These are phyloP conservation scores for Geotrichum candidum DNA, from an alignment of 1,139 yeast genomes.

Conservation along the genomic window DNA sequence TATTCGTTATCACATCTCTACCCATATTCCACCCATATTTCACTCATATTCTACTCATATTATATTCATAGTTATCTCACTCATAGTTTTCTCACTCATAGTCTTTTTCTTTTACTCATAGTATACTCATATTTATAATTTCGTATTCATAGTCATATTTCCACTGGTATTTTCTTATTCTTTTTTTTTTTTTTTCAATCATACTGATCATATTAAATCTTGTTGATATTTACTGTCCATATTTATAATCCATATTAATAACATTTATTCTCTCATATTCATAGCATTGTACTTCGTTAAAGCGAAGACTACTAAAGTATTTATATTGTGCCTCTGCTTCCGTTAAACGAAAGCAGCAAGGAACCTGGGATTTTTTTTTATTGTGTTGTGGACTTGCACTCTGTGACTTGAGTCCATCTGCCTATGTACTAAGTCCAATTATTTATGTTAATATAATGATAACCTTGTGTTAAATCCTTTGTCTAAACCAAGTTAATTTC, in stretches of 20 bases:
- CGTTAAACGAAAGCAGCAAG: no score
- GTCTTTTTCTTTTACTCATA: not conserved
- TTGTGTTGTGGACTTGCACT: not conserved
- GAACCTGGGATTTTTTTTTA: no score
- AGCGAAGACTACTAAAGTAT: not conserved
- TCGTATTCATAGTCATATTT: not conserved
- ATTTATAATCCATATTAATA: no score
- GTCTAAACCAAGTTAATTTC: no score
- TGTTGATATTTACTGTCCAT: not conserved
- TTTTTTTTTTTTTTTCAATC: not conserved
- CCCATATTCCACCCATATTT: not conserved
- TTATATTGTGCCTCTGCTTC: not conserved
- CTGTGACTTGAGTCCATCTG: not conserved
- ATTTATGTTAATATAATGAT: not conserved
- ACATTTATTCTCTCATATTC: not conserved
- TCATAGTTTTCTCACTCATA: not conserved
- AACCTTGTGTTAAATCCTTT: no score
- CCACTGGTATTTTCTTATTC: constrained; percentile 4
- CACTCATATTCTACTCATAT: not conserved
- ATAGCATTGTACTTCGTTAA: not conserved
- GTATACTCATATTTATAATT: no score
- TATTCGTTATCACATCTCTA: not conserved
- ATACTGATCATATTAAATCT: constrained; percentile 4
- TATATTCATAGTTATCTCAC: not conserved
- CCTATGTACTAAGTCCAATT: no score